These are phyloP conservation scores for Trichoderma arundinaceum DNA, from an alignment of 2,329 filamentous ascomycete genomes.

Conservation along the genomic window DNA sequence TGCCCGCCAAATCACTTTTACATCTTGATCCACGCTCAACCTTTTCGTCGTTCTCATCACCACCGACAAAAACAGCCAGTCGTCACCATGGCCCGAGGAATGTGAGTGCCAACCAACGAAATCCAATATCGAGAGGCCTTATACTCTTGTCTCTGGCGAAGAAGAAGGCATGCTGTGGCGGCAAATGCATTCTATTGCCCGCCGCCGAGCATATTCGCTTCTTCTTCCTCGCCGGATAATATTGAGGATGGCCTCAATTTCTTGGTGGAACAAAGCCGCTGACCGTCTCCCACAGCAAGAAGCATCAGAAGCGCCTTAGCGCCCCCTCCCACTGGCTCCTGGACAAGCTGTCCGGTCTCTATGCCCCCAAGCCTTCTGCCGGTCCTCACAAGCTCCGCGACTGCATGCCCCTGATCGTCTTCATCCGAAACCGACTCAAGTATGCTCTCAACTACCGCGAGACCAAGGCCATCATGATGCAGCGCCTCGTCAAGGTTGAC, in stretches of 20 bases:
- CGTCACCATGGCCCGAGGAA: conserved; percentile 69
- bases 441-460: conserved; percentile 99
- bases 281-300: conserved; percentile 70
- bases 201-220: no score
- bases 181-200: not conserved
- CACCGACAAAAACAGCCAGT: conserved; percentile 47
- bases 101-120: conserved; percentile 51
- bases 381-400: conserved; percentile 99
- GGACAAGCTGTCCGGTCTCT: conserved; percentile 97
- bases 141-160: not conserved
- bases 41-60: conserved; percentile 46
- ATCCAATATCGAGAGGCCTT: not conserved
- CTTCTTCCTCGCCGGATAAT: not conserved
- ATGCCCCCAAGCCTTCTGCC: conserved; percentile 70
- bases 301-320: conserved; percentile 99
- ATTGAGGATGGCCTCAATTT: conserved; percentile 1
- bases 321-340: conserved; percentile 99
- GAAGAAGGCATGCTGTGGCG: not conserved
- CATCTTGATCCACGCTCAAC: conserved; percentile 37
- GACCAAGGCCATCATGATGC: conserved; percentile 97
- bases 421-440: conserved; percentile 96
- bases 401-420: conserved; percentile 98
- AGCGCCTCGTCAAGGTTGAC: conserved; percentile 99
- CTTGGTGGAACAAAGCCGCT: conserved; percentile 33
- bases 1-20: conserved; percentile 38